Conservation (phyloP, 1,284 basidiomycete genomes). For the Moesziomyces antarcticus region DNA sequence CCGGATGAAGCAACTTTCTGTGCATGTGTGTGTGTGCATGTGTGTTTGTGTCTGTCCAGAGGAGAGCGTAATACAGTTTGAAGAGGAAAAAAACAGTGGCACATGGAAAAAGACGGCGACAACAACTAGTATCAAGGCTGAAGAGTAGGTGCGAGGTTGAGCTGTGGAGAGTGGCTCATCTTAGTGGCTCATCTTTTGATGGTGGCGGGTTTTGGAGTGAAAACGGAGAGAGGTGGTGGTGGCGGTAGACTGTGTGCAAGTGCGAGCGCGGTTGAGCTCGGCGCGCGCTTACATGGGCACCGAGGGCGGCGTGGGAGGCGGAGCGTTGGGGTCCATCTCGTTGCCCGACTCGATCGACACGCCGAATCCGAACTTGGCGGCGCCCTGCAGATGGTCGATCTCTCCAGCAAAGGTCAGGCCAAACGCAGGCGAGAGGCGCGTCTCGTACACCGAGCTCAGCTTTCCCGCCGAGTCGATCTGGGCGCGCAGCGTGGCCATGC, state of each 20-base stretch:
- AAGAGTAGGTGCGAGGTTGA: no score
- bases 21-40: no score
- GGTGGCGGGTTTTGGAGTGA: background rate
- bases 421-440: slow-evolving; percentile 93
- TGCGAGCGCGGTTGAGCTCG: no score
- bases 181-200: background rate
- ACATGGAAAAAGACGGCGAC: no score
- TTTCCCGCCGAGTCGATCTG: slow-evolving; percentile 72
- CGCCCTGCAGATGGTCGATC: slow-evolving; percentile 94
- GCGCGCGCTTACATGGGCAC: slow-evolving; percentile 57
- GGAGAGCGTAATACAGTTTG: background rate
- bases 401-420: slow-evolving; percentile 94
- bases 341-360: slow-evolving; percentile 85
- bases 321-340: slow-evolving; percentile 62
- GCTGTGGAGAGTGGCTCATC: no score
- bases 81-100: background rate
- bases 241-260: no score
- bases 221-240: slow-evolving; percentile 13
- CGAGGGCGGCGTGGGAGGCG: slow-evolving; percentile 60
- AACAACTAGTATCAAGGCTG: no score
- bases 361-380: slow-evolving; percentile 92
- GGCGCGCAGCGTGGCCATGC: slow-evolving; percentile 77
- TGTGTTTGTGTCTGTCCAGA: background rate
- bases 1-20: no score
- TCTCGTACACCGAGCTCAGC: slow-evolving; percentile 92